A percentile compares a stretch with the other conserved stretches of the same genome.
Evolutionary conservation across 2,329 filamentous ascomycete species (phyloP).

Genomic region (Alternaria panax): DNA sequence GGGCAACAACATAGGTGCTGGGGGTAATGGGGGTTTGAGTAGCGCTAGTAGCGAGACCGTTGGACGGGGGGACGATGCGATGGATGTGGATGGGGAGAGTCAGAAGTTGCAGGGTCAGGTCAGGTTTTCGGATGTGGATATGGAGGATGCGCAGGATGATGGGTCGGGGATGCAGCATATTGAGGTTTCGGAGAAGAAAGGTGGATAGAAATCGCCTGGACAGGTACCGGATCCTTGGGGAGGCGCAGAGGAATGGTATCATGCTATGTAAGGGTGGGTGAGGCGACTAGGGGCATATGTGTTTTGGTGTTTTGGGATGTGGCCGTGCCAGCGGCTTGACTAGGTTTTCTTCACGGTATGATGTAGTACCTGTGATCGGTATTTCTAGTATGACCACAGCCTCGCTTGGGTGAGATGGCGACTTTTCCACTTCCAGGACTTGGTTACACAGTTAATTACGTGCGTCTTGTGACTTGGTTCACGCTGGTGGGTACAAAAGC

Average conservation of each 20-base stretch:
- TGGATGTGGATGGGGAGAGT: constrained; percentile 25
- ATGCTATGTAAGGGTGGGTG: not conserved
- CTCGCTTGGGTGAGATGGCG: too few species aligned
- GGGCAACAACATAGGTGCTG: constrained; percentile 32
- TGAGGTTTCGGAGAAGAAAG: constrained; percentile 37
- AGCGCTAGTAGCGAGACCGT: constrained; percentile 35
- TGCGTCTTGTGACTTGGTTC: not conserved
- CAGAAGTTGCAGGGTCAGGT: constrained; percentile 16
- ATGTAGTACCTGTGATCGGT: not conserved
- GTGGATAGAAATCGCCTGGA: constrained; percentile 15
- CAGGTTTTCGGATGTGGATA: constrained; percentile 32
- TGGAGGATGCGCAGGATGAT: constrained; percentile 28
- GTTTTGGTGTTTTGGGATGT: not conserved
- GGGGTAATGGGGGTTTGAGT: constrained; percentile 22
- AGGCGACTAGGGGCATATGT: not conserved
- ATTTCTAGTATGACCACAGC: too few species aligned
- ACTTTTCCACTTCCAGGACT: not conserved
- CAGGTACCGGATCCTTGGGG: not conserved
- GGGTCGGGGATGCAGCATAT: constrained; percentile 29
- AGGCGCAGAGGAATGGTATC: not conserved
- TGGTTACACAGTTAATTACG: not conserved
- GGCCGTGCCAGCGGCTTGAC: not conserved
- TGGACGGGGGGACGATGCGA: constrained; percentile 24
- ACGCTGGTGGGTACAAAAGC: not conserved
- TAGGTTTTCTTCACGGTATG: not conserved